These are phyloP conservation scores for Sclerotinia trifoliorum DNA, from an alignment of 2,329 filamentous ascomycete genomes.

Conservation along the genomic window DNA sequence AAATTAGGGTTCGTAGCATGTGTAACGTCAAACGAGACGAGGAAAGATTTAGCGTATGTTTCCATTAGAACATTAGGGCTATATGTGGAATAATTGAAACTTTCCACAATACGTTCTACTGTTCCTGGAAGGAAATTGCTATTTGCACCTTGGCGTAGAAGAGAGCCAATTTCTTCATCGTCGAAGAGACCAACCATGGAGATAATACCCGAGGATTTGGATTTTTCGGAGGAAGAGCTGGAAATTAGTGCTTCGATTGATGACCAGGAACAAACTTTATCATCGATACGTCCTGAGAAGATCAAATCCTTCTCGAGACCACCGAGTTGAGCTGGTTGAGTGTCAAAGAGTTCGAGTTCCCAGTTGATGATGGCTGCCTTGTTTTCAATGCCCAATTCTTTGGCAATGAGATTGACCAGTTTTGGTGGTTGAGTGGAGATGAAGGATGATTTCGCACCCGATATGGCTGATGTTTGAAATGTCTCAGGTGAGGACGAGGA, in stretches of 20 bases:
- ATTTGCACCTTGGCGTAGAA: conserved; percentile 83
- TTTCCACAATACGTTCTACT: conserved; percentile 78
- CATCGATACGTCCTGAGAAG: conserved; percentile 91
- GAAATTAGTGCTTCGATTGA: conserved; percentile 81
- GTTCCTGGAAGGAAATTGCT: conserved; percentile 83
- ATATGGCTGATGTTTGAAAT: conserved; percentile 37
- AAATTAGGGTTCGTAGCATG: conserved; percentile 97
- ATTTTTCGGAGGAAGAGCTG: conserved; percentile 55
- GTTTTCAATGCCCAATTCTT: conserved; percentile 71
- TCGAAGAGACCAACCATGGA: conserved; percentile 95
- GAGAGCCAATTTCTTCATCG: conserved; percentile 92
- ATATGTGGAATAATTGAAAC: conserved; percentile 48
- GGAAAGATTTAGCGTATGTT: conserved; percentile 88
- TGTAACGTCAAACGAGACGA: conserved; percentile 88
- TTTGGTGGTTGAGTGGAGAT: conserved; percentile 78
- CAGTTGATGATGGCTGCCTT: conserved; percentile 82
- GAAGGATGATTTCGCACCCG: conserved; percentile 54
- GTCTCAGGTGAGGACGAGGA: conserved; percentile 28
- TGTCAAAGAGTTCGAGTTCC: conserved; percentile 95
- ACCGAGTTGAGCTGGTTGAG: conserved; percentile 77
- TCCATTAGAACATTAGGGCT: conserved; percentile 67
- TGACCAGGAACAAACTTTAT: conserved; percentile 95
- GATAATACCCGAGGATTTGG: conserved; percentile 56
- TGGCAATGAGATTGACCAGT: conserved; percentile 79
- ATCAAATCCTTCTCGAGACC: conserved; percentile 92